Percentiles rank a stretch among this genome's conserved stretches.
Conservation (phyloP, 768 basidiomycete species). For the Amyloporia xantha region DNA sequence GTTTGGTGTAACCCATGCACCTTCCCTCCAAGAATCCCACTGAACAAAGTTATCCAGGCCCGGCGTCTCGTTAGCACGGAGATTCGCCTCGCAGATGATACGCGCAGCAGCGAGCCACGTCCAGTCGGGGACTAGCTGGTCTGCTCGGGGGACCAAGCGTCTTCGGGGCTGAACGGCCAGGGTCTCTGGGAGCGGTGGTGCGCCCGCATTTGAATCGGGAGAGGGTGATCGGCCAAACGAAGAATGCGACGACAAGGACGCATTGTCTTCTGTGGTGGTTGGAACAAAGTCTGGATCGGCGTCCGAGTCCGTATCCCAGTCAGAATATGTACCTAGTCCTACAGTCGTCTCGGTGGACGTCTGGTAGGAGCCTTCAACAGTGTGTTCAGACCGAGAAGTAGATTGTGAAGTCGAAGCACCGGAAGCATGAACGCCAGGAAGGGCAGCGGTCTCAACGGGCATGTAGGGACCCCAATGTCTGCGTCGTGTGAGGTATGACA, state of each 20-base stretch:
- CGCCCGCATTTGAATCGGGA: not conserved
- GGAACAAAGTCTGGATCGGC: conserved; percentile 12
- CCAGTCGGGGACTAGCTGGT: conserved; percentile 19
- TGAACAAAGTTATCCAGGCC: not conserved
- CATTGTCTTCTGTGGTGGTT: not conserved
- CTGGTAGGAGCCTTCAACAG: not conserved
- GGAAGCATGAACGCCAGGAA: not conserved
- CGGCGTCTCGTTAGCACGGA: not conserved
- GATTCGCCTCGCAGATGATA: conserved; percentile 5
- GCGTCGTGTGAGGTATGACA: conserved; percentile 14
- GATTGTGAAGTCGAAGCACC: too few species aligned
- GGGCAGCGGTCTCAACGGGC: not conserved
- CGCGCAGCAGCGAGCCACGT: conserved; percentile 14
- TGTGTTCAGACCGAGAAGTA: too few species aligned
- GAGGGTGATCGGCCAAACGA: not conserved
- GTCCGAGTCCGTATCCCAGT: not conserved
- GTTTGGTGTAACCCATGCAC: not conserved
- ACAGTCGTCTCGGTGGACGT: not conserved
- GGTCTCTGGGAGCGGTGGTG: not conserved
- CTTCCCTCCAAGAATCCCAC: not conserved
- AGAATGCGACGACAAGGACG: not conserved
- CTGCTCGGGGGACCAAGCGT: conserved; percentile 2
- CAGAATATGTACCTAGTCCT: not conserved
- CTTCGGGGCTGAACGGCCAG: not conserved
- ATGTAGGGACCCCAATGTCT: conserved; percentile 20